These are phyloP conservation scores for Trichoderma polysporum DNA, from an alignment of 2,329 filamentous ascomycete genomes.

Conservation along the genomic window DNA sequence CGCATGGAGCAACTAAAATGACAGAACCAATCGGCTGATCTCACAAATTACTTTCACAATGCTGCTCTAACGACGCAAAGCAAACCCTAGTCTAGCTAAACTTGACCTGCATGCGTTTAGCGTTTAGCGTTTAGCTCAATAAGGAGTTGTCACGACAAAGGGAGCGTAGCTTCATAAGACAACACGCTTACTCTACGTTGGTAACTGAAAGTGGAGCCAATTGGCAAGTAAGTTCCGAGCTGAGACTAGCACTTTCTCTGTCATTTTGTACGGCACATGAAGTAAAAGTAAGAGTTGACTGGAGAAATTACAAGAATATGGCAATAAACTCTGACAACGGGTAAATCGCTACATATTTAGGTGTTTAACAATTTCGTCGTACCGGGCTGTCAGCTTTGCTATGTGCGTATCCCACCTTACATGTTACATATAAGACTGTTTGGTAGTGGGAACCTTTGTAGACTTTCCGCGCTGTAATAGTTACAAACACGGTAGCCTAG, in stretches of 20 bases:
- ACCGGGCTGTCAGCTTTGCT: too few relatives aligned
- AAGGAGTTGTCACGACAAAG: neutral
- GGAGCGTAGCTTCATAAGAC: neutral
- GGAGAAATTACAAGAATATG: neutral
- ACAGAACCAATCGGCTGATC: neutral
- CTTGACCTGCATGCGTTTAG: neutral
- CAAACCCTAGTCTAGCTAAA: neutral
- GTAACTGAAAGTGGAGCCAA: neutral
- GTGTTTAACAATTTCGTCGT: too few relatives aligned
- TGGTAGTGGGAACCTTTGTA: too few relatives aligned
- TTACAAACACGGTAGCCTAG: too few relatives aligned
- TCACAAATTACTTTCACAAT: neutral
- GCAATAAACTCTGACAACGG: neutral
- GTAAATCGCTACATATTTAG: neutral
- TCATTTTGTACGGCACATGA: neutral
- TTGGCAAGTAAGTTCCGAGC: neutral
- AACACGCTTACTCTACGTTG: too few relatives aligned
- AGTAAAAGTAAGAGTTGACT: neutral
- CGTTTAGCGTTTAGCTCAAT: neutral
- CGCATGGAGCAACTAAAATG: neutral
- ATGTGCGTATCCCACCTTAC: too few relatives aligned
- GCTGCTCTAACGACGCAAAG: neutral
- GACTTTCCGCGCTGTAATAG: too few relatives aligned
- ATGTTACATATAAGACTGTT: too few relatives aligned
- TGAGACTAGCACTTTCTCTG: neutral